These are phyloP conservation scores for Macadamia tetraphylla DNA, from an alignment of 164 flowering plant species.

Conservation along the genomic window DNA sequence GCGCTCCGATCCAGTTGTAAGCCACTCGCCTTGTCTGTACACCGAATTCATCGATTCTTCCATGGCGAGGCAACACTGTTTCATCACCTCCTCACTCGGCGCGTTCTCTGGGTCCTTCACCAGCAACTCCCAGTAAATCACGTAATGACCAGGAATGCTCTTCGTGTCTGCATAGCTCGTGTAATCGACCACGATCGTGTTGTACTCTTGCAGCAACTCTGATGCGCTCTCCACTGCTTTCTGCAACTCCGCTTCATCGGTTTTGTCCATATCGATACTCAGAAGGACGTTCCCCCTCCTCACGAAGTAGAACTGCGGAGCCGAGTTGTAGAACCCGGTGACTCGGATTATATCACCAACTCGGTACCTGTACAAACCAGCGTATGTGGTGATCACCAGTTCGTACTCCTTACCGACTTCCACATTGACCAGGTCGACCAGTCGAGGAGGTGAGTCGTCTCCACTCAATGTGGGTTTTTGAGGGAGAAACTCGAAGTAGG, in stretches of 20 bases:
- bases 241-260: constrained; percentile 41
- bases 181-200: constrained; percentile 32
- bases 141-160: constrained; percentile 41
- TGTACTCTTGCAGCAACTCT: constrained; percentile 14
- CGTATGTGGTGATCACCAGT: constrained; percentile 37
- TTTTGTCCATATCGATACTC: constrained; percentile 44
- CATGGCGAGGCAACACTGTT: constrained; percentile 32
- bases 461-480: constrained; percentile 7
- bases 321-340: constrained; percentile 35
- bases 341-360: constrained; percentile 43
- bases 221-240: constrained; percentile 32
- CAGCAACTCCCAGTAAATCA: constrained; percentile 40
- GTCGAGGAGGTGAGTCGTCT: constrained; percentile 3
- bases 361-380: constrained; percentile 38
- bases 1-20: constrained; percentile 33
- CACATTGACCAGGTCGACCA: constrained; percentile 33
- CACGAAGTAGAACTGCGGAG: constrained; percentile 42
- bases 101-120: constrained; percentile 13
- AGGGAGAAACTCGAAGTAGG: constrained; percentile 39
- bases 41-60: constrained; percentile 35
- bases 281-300: constrained; percentile 35
- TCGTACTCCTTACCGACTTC: constrained; percentile 40
- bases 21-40: constrained; percentile 32
- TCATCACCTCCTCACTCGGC: constrained; percentile 17
- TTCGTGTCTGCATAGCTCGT: constrained; percentile 35